phyloP scores from a whole-genome alignment of 2,329 filamentous ascomycete species.

The Fusarium gaditjirri region DNA sequence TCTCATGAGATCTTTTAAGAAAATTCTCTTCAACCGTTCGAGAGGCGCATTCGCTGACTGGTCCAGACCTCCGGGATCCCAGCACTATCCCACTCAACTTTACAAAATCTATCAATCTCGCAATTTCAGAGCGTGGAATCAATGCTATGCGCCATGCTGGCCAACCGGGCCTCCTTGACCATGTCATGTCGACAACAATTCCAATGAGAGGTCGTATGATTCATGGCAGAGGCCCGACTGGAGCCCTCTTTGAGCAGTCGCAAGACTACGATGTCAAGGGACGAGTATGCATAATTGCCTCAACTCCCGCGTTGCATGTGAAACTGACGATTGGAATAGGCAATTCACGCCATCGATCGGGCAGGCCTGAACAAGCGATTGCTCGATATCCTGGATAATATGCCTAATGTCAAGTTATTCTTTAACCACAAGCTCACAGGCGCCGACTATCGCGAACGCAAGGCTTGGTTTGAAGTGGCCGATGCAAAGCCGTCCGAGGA shows the following conservation, averaged over 20 bases:
- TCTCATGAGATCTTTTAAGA: background rate
- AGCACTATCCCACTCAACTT: slow-evolving; percentile 90
- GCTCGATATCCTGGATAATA: slow-evolving; percentile 82
- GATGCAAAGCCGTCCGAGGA: slow-evolving; percentile 49
- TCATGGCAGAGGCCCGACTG: slow-evolving; percentile 74
- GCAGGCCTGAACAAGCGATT: slow-evolving; percentile 84
- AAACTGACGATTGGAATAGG: slow-evolving; percentile 58
- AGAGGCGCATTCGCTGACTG: slow-evolving; percentile 29
- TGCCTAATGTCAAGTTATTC: slow-evolving; percentile 90
- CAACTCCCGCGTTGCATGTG: slow-evolving; percentile 4
- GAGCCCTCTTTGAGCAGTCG: slow-evolving; percentile 79
- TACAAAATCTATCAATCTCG: slow-evolving; percentile 98
- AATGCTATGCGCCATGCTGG: slow-evolving; percentile 82
- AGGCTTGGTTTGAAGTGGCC: slow-evolving; percentile 85
- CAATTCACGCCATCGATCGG: slow-evolving; percentile 87
- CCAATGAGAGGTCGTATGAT: slow-evolving; percentile 98
- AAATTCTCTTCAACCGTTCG: background rate
- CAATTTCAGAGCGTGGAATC: slow-evolving; percentile 92
- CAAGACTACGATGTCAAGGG: slow-evolving; percentile 93
- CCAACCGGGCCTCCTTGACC: slow-evolving; percentile 73
- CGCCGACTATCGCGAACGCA: slow-evolving; percentile 81
- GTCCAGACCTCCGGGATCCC: slow-evolving; percentile 83
- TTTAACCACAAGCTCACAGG: slow-evolving; percentile 95
- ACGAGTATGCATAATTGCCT: slow-evolving; percentile 65
- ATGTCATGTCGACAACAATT: slow-evolving; percentile 81